Conservation (phyloP, 805 yeast genomes). For the Candida boidinii region DNA sequence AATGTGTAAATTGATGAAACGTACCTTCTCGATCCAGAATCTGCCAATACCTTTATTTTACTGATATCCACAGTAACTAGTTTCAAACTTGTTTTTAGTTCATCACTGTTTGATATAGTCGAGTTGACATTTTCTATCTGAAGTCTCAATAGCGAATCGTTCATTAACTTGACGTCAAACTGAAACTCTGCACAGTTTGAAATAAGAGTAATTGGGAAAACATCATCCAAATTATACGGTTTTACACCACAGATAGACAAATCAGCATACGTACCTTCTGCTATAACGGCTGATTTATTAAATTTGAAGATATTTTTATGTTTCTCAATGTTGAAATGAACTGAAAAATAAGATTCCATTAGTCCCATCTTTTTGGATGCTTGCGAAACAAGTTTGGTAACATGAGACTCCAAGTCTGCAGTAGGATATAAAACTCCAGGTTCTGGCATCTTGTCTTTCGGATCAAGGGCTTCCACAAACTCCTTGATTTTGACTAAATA, state of each 20-base stretch:
- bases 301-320: constrained; percentile 14
- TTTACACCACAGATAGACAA: constrained; percentile 12
- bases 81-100: constrained; percentile 14
- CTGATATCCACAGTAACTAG: constrained; percentile 10
- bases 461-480: no score
- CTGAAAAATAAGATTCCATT: constrained; percentile 8
- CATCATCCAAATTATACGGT: constrained; percentile 4
- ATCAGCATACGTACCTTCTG: constrained; percentile 12
- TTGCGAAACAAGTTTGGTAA: no score
- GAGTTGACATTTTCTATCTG: no score
- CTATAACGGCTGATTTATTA: constrained; percentile 10
- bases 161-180: no score
- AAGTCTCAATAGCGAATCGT: no score
- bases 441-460: no score
- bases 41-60: constrained; percentile 8
- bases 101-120: constrained; percentile 14
- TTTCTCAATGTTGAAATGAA: constrained; percentile 12
- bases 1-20: constrained; percentile 13
- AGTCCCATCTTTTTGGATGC: no score
- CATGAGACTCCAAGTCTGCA: no score
- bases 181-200: no score
- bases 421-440: no score
- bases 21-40: constrained; percentile 15
- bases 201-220: constrained; percentile 16
- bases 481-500: no score